Evolutionary conservation across 1,139 yeast genomes (phyloP), one percentile per base, ranked within the genome.

Genomic region (Nakaseomyces uthaithaninus): DNA sequence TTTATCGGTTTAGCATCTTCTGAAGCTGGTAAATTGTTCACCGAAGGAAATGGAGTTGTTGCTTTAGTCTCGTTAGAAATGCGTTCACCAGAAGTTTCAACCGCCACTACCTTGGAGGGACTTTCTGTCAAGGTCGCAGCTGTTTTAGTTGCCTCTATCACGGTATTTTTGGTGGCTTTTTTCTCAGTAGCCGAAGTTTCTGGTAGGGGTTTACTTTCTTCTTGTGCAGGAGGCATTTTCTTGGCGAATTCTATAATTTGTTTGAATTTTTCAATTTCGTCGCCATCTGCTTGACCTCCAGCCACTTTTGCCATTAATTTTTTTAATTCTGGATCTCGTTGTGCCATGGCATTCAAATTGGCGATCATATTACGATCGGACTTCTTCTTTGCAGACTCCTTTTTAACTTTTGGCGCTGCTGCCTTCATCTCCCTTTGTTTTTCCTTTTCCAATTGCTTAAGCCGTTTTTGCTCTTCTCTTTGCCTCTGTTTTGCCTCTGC

Each of bases 241-340:
- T 81, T 71, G 0, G 95, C 95, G 39, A 79, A 68, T 44, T 69
- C 72, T 41, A 87, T 85, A 52, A 80, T 83, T n/a, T 74, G 78
- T 59, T 86, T 94, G 57, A 87, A 87, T 30, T 75, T 76, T 26
- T 74, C 66, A 18, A 89, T 80, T 57, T 86, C 91, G 7, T 72
- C 77, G 1, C 75, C 72, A 0, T 77, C 60, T 0, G 95, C 95
- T 23, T 68, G 69, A 2, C 95, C 94, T 45, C 79, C 73, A 0
- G 97, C 95, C 2, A 89, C 95, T 5, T 71, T 72, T 46, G 79
- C 77, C 95, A 89, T 86, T 41, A 89, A 64, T 2, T 72, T 64
- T 50, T 77, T 80, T 39, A 89, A 62, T 6, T 77, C 71, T 1
- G 75, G 69, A 52, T 87, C 94, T 3, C 72, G 69, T 36, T 83